Conservation (phyloP, 2,329 filamentous ascomycete genomes). For the Macrophomina phaseolina region DNA sequence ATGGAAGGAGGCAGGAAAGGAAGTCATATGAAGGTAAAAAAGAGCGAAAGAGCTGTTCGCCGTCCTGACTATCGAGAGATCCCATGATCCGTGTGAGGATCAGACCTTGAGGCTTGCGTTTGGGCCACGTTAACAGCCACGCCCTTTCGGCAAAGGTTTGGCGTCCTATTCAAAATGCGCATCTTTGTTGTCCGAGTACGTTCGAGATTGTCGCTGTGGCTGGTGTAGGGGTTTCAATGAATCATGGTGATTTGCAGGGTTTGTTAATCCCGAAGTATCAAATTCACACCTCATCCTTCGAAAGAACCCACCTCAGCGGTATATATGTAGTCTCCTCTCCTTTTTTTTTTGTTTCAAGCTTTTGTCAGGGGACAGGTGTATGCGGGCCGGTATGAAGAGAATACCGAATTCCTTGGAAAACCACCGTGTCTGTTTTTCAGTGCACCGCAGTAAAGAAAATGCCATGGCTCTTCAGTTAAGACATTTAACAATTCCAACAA, state of each 20-base stretch:
- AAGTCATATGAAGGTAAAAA: neutral
- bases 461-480: too few species aligned
- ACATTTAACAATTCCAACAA: too few species aligned
- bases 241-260: neutral
- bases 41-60: neutral
- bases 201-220: neutral
- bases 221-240: neutral
- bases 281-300: neutral
- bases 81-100: conserved; percentile 4
- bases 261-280: neutral
- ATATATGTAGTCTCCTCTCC: neutral
- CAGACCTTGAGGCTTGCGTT: neutral
- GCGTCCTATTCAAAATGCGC: neutral
- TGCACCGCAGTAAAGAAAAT: too few species aligned
- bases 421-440: neutral
- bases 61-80: neutral
- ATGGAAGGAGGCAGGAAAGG: neutral
- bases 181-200: neutral
- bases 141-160: neutral
- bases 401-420: too few species aligned
- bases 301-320: neutral
- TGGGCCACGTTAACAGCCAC: neutral
- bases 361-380: too few species aligned
- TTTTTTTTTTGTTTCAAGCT: too few species aligned
- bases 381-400: too few species aligned